These are phyloP conservation scores for Ascochyta pisi DNA, from an alignment of 2,329 filamentous ascomycete genomes.

Conservation along the genomic window DNA sequence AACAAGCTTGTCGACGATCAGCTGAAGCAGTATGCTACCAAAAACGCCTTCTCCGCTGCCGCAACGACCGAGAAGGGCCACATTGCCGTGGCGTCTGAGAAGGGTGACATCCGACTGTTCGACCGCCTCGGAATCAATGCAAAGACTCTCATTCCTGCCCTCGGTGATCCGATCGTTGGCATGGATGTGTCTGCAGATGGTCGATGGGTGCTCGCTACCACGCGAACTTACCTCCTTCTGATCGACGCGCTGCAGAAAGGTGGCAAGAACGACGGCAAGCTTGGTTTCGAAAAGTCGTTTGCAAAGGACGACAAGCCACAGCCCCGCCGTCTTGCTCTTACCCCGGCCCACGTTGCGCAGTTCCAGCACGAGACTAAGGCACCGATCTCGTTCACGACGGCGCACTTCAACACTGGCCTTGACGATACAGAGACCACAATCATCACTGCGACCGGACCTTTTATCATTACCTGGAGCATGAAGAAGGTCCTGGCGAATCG, in stretches of 20 bases:
- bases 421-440: conserved; percentile 87
- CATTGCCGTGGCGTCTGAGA: conserved; percentile 95
- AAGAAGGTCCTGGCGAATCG: conserved; percentile 83
- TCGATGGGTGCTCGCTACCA: conserved; percentile 93
- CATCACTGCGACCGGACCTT: conserved; percentile 94
- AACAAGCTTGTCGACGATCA: conserved; percentile 92
- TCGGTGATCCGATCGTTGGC: conserved; percentile 93
- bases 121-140: conserved; percentile 96
- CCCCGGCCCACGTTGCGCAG: conserved; percentile 91
- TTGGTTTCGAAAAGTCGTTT: conserved; percentile 96
- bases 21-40: conserved; percentile 93
- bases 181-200: conserved; percentile 95
- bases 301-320: conserved; percentile 92
- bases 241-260: conserved; percentile 90
- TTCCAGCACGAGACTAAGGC: conserved; percentile 96
- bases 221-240: conserved; percentile 90
- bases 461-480: conserved; percentile 95
- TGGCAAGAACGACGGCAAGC: conserved; percentile 95
- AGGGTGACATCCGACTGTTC: conserved; percentile 96
- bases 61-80: conserved; percentile 97
- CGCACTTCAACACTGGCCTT: conserved; percentile 90
- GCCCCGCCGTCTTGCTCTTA: conserved; percentile 85
- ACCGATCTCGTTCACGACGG: conserved; percentile 84
- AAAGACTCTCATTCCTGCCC: conserved; percentile 94
- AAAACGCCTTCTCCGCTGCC: conserved; percentile 95